A percentile compares a stretch with the other conserved stretches of the same genome.
Conservation (phyloP, 202 grass and related monocot species). For the Tripidium arundinaceum region DNA sequence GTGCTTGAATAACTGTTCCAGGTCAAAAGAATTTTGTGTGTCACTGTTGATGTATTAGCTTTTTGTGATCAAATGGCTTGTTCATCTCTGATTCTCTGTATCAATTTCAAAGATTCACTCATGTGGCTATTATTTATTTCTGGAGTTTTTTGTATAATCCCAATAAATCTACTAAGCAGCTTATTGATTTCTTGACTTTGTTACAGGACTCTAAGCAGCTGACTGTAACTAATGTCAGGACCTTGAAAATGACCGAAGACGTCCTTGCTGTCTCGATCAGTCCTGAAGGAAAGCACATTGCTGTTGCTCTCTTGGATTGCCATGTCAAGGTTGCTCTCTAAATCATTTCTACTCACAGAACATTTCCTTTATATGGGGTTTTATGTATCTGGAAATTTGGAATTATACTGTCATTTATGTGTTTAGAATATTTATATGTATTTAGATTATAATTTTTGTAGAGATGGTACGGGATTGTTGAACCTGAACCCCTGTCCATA, state of each 20-base stretch:
- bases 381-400: not conserved
- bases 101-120: not conserved
- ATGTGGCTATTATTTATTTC: not conserved
- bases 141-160: not conserved
- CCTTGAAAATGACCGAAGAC: constrained; percentile 96
- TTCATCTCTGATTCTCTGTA: constrained; percentile 10
- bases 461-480: not conserved
- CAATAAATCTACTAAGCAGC: not conserved
- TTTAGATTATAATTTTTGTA: not conserved
- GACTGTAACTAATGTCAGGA: constrained; percentile 77
- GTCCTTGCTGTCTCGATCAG: constrained; percentile 67
- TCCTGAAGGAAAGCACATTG: constrained; percentile 82
- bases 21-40: not conserved
- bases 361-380: not conserved
- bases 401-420: not conserved
- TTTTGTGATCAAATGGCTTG: not conserved
- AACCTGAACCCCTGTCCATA: not conserved
- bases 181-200: constrained; percentile 24
- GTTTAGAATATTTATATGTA: not conserved
- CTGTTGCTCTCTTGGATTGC: constrained; percentile 89
- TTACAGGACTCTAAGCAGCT: constrained; percentile 78
- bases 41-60: not conserved
- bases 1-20: not conserved
- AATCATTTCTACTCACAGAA: not conserved
- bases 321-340: constrained; percentile 66